Evolutionary conservation across 768 basidiomycete genomes (phyloP), one percentile per base, ranked within the genome.

Genomic region (Lyophyllum decastes): DNA sequence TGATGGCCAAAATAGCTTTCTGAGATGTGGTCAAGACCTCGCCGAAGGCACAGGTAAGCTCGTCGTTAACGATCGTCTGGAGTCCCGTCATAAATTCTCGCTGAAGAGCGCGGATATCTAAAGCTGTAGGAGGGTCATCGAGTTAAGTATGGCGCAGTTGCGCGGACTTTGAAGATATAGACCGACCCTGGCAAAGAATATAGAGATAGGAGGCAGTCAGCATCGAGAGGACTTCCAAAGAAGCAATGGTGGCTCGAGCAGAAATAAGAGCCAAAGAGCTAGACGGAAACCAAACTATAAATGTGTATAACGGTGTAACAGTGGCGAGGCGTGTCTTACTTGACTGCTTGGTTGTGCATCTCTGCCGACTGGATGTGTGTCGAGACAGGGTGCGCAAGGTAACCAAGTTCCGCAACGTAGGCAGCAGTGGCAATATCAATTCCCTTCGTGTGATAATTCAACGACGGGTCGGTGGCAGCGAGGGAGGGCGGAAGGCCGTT

Each of bases 271-370:
- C 90, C 66, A 83, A 66, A 26, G 82, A 83, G 59, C 82, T 82
- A 49, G 17, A n/a, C n/a, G 44, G 33, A 27, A 52, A 12, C 44
- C 48, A 26, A 45, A 14, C 52, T 19, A 10, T 44, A 16, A 30
- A 25, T 2, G n/a, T 16, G 24, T 41, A 7, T 19, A 27, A 17
- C 30, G 30, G 10, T 10, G 21, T 17, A 26, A 33, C 14, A 33
- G 21, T 25, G 44, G 12, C 7, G 40, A 38, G 17, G 33, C 2
- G 25, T 43, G 41, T 73, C 86, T 66, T 63, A 88, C 88, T 92
- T 93, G 67, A 92, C 82, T 10, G 90, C 85, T 68, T 92, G 90
- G 64, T 93, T 93, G 63, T 91, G 89, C 81, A 92, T 89, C 72
- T 93, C 91, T 4, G 91, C 90, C 2, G 87, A 88, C 70, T 93